These are phyloP conservation scores for Venturia oleaginea DNA, from an alignment of 2,329 filamentous ascomycete species.

Conservation along the genomic window DNA sequence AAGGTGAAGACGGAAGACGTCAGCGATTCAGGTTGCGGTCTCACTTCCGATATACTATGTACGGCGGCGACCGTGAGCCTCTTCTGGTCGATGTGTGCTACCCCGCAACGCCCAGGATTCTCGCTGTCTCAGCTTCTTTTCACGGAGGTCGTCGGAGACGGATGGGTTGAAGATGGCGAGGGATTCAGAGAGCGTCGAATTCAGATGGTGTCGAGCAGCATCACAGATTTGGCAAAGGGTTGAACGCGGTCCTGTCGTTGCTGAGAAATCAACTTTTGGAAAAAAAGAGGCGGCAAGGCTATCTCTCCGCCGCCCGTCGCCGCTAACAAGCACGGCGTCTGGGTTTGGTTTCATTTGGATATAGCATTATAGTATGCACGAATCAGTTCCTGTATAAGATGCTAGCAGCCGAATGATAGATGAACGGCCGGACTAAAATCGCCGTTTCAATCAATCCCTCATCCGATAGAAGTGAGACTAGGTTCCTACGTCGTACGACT, in stretches of 20 bases:
- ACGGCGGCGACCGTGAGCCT: constrained; percentile 1
- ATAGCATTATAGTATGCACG: not conserved
- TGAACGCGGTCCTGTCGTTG: not conserved
- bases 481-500: too few species aligned
- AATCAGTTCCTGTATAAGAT: not conserved
- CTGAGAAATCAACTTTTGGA: not conserved
- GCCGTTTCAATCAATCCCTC: not conserved
- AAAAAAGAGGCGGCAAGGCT: not conserved
- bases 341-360: not conserved
- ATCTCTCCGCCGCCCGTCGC: not conserved
- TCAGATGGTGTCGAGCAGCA: not conserved
- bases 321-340: not conserved
- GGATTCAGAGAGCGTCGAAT: too few species aligned
- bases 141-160: not conserved
- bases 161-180: not conserved
- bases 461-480: too few species aligned
- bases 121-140: not conserved
- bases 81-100: not conserved
- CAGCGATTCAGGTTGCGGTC: constrained; percentile 1
- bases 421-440: not conserved
- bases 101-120: not conserved
- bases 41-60: not conserved
- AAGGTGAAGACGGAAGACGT: too few species aligned
- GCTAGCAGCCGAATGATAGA: not conserved
- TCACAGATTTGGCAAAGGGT: not conserved